These are phyloP conservation scores for Cinnamomum chago DNA, from an alignment of 164 flowering plant genomes.

Conservation along the genomic window DNA sequence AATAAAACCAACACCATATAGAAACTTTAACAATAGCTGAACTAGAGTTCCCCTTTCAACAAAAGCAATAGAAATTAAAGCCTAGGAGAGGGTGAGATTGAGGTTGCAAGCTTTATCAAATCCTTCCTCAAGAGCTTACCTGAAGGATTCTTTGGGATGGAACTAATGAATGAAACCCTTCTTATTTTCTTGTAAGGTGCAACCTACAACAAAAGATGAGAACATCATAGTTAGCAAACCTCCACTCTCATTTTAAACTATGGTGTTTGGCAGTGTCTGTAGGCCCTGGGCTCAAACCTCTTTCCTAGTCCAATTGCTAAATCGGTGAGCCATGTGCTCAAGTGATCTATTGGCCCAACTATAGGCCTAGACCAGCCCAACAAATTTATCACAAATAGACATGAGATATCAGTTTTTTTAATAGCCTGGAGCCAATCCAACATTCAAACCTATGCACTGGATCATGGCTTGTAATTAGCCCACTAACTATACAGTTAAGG, in stretches of 20 bases:
- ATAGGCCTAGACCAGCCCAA: background rate
- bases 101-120: conserved; percentile 19
- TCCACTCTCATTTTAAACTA: background rate
- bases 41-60: background rate
- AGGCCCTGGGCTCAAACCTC: background rate
- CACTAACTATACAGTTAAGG: too few relatives aligned
- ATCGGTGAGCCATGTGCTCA: background rate
- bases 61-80: conserved; percentile 7
- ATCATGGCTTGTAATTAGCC: too few relatives aligned
- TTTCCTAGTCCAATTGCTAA: background rate
- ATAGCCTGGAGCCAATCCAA: too few relatives aligned
- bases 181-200: conserved; percentile 55
- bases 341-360: background rate
- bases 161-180: conserved; percentile 34
- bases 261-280: background rate
- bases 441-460: too few relatives aligned
- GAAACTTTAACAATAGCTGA: too few relatives aligned
- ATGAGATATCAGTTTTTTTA: too few relatives aligned
- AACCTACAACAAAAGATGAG: conserved; percentile 28
- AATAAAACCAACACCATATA: too few relatives aligned
- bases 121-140: conserved; percentile 49
- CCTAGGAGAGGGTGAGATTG: conserved; percentile 4
- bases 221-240: background rate
- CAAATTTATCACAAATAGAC: background rate
- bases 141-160: conserved; percentile 44